Evolutionary conservation across 169 alveolate genomes (phyloP).

Genomic region (Perkinsus olseni): DNA sequence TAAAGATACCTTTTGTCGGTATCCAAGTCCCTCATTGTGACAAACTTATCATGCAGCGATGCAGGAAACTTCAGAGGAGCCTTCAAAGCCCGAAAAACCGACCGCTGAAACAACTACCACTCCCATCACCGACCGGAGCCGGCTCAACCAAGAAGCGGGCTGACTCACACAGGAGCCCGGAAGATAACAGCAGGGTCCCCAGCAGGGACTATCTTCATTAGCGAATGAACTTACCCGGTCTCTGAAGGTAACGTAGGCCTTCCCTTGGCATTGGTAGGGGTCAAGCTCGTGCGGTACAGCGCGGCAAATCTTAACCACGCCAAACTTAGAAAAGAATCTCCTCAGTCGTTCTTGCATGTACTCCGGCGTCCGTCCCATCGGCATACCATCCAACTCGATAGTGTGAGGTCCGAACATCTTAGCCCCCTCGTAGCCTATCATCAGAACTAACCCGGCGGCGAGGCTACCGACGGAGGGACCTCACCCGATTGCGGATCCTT

Average conservation of each 20-base stretch:
- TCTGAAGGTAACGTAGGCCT: conserved; percentile 57
- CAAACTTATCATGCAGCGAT: conserved; percentile 49
- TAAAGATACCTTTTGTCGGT: conserved; percentile 28
- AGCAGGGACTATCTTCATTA: conserved; percentile 11
- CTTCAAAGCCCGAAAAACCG: conserved; percentile 40
- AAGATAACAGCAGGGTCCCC: neutral
- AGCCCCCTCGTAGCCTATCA: neutral
- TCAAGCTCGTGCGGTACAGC: conserved; percentile 68
- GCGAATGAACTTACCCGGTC: conserved; percentile 42
- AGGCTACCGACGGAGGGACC: neutral
- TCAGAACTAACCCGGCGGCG: neutral
- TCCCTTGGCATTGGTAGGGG: conserved; percentile 70
- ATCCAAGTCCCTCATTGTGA: conserved; percentile 57
- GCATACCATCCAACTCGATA: conserved; percentile 51
- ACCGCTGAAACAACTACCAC: conserved; percentile 16
- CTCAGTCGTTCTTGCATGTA: conserved; percentile 71
- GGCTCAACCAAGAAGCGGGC: no score
- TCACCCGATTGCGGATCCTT: neutral
- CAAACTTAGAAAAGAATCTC: conserved; percentile 62
- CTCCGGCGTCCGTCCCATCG: conserved; percentile 73
- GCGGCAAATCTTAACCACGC: conserved; percentile 54
- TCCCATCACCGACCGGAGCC: no score
- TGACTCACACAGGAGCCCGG: no score
- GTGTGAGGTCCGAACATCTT: conserved; percentile 58
- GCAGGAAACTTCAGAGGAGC: conserved; percentile 53